These are phyloP conservation scores for Colletotrichum eremochloae DNA, from an alignment of 2,329 filamentous ascomycete species.

Conservation along the genomic window DNA sequence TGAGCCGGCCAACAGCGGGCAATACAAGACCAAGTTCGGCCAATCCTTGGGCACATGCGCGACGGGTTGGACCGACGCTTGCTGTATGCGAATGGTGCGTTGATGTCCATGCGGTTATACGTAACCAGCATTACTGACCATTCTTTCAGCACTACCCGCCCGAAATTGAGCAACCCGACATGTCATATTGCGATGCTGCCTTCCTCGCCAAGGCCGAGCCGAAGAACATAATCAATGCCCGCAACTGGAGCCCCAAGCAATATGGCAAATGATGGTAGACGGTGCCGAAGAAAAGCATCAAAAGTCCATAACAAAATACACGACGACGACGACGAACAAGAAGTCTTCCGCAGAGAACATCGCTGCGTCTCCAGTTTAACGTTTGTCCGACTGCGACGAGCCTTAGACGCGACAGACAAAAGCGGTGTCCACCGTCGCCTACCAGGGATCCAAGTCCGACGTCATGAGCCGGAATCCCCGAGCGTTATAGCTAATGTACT, in stretches of 20 bases:
- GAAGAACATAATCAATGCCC: conserved; percentile 26
- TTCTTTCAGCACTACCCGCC: conserved; percentile 37
- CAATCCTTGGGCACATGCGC: conserved; percentile 40
- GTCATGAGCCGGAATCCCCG: not conserved
- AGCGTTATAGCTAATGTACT: not conserved
- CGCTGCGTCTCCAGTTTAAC: not conserved
- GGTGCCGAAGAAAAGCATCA: not conserved
- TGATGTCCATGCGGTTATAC: not conserved
- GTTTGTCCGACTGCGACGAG: not conserved
- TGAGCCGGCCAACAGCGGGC: conserved; percentile 30
- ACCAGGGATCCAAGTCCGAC: not conserved
- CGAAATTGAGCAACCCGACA: conserved; percentile 29
- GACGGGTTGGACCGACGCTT: conserved; percentile 37
- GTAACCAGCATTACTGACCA: conserved; percentile 3
- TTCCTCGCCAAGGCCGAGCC: conserved; percentile 38
- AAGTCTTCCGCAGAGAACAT: not conserved
- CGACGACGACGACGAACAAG: not conserved
- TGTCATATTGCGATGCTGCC: conserved; percentile 38
- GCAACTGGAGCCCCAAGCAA: conserved; percentile 17
- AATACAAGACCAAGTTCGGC: conserved; percentile 40
- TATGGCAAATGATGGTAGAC: conserved; percentile 19
- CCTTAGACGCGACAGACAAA: not conserved
- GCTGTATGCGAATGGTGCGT: conserved; percentile 41
- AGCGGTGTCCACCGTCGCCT: not conserved
- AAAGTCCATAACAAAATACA: not conserved